Conservation (phyloP, 2,329 filamentous ascomycete species). For the Triangularia setosa region DNA sequence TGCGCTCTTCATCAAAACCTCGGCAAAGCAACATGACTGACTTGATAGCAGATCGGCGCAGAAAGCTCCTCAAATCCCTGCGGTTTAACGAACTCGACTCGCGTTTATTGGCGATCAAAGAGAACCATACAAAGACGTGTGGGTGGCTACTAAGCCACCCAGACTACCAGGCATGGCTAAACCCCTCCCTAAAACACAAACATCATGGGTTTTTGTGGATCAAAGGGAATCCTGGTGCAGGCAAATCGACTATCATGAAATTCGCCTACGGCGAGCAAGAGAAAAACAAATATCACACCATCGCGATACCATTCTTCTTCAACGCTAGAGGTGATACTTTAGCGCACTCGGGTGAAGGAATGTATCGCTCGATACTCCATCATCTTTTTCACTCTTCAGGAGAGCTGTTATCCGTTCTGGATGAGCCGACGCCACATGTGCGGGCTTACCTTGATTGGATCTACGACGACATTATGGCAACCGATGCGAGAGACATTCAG, state of each 20-base stretch:
- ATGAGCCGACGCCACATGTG: too few relatives aligned
- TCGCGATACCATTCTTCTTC: conserved; percentile 19
- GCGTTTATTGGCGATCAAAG: background rate
- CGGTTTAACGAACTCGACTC: background rate
- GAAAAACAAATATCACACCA: background rate
- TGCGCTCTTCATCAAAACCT: too few relatives aligned
- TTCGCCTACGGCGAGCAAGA: conserved; percentile 6
- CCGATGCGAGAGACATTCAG: background rate
- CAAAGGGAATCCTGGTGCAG: conserved; percentile 20
- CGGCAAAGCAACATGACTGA: too few relatives aligned
- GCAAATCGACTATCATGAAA: conserved; percentile 25
- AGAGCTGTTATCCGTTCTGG: background rate
- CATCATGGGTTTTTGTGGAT: conserved; percentile 21
- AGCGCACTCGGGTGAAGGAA: conserved; percentile 14
- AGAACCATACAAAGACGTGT: conserved; percentile 32
- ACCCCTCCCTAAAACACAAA: background rate
- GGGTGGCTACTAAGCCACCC: conserved; percentile 37
- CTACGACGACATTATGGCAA: background rate
- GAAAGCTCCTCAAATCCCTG: too few relatives aligned
- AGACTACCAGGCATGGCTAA: conserved; percentile 39
- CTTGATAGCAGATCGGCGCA: too few relatives aligned
- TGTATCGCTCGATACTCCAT: conserved; percentile 20
- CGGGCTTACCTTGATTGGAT: too few relatives aligned
- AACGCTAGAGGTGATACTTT: conserved; percentile 11
- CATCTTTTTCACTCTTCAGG: conserved; percentile 6